Evolutionary conservation across 345 rosid species (phyloP).

Genomic region (Dipteronia dyeriana): DNA sequence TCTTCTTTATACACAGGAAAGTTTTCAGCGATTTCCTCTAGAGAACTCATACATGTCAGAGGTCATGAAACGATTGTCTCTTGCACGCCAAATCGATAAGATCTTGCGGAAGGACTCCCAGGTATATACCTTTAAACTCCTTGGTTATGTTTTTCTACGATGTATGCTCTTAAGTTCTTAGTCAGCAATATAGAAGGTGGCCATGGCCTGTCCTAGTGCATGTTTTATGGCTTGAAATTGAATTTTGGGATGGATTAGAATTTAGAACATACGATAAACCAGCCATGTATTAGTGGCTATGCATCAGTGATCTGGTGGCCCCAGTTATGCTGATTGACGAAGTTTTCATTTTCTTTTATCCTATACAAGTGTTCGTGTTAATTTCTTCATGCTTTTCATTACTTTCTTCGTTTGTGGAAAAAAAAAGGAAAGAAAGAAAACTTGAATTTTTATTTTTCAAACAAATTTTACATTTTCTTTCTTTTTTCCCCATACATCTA

Average conservation of each 20-base stretch:
- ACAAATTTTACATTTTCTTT: background rate
- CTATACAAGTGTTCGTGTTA: background rate
- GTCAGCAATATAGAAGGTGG: background rate
- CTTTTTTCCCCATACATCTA: background rate
- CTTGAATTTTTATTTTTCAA: background rate
- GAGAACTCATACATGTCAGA: slow-evolving; percentile 87
- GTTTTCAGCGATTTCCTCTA: slow-evolving; percentile 75
- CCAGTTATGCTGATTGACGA: background rate
- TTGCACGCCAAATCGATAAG: slow-evolving; percentile 90
- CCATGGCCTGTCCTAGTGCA: background rate
- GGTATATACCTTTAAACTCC: slow-evolving; percentile 39
- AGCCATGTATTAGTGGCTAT: background rate
- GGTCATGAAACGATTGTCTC: slow-evolving; percentile 78
- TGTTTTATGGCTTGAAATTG: slow-evolving; percentile 1
- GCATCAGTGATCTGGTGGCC: background rate
- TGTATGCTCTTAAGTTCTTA: background rate
- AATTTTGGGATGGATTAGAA: slow-evolving; percentile 1
- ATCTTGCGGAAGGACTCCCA: slow-evolving; percentile 76
- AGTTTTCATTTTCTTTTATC: background rate
- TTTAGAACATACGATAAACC: background rate
- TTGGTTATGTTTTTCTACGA: background rate
- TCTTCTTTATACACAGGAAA: slow-evolving; percentile 57
- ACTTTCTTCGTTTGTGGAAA: background rate
- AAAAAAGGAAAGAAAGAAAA: background rate
- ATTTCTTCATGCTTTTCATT: background rate